phyloP scores from a whole-genome alignment of 495 filamentous ascomycete genomes.

The Margaritispora aquatica region DNA sequence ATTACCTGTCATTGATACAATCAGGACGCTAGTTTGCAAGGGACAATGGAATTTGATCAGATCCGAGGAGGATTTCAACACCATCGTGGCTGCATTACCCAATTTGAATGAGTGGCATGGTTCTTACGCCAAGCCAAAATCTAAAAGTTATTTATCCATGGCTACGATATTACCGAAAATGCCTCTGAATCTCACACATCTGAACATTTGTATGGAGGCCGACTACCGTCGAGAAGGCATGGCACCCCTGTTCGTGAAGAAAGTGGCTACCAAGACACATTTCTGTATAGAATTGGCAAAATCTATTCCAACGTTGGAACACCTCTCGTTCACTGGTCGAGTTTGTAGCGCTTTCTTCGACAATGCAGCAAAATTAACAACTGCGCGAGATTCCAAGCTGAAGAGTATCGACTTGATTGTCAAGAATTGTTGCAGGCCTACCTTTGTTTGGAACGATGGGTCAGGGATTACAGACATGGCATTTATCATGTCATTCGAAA shows the following conservation, averaged over 20 bases:
- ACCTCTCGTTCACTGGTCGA: slow-evolving; percentile 60
- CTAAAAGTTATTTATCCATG: slow-evolving; percentile 61
- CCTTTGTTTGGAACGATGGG: slow-evolving; percentile 47
- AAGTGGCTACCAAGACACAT: slow-evolving; percentile 45
- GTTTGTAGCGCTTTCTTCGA: slow-evolving; percentile 56
- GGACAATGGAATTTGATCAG: slow-evolving; percentile 73
- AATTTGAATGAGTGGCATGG: slow-evolving; percentile 65
- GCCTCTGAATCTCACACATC: slow-evolving; percentile 46
- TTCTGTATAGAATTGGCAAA: slow-evolving; percentile 55
- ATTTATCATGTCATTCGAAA: slow-evolving; percentile 62
- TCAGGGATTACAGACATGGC: slow-evolving; percentile 60
- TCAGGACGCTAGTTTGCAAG: slow-evolving; percentile 60
- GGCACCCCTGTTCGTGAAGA: slow-evolving; percentile 46
- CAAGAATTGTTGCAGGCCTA: slow-evolving; percentile 60
- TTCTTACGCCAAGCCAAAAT: slow-evolving; percentile 62
- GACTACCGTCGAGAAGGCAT: slow-evolving; percentile 55
- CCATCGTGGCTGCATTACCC: slow-evolving; percentile 53
- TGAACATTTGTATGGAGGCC: slow-evolving; percentile 62
- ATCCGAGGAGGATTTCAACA: slow-evolving; percentile 54
- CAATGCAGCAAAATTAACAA: slow-evolving; percentile 32
- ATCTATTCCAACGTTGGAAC: slow-evolving; percentile 50
- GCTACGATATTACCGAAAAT: slow-evolving; percentile 46
- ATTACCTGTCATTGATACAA: slow-evolving; percentile 37
- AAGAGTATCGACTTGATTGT: slow-evolving; percentile 62
- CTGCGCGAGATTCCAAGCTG: slow-evolving; percentile 40